Percentiles rank a stretch among this genome's conserved stretches.
phyloP scores from a whole-genome alignment of 352 stramenopile species.

The Thraustotheca clavata region DNA sequence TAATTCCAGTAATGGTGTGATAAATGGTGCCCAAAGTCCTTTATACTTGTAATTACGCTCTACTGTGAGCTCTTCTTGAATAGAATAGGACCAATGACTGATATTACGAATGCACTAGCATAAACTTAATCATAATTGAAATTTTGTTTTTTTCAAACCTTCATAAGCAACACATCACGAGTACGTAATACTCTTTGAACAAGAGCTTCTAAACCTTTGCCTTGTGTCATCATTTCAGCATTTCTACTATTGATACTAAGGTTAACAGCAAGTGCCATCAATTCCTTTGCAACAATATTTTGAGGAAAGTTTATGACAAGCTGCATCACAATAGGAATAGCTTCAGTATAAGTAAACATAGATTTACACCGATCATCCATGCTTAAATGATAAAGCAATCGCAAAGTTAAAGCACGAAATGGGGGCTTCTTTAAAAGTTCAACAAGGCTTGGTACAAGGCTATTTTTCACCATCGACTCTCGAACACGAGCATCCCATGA shows the following conservation, averaged over 20 bases:
- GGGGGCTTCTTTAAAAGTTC: conserved; percentile 89
- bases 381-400: conserved; percentile 93
- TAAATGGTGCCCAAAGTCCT: conserved; percentile 87
- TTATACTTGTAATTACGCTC: conserved; percentile 88
- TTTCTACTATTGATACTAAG: conserved; percentile 87
- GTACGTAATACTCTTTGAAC: conserved; percentile 84
- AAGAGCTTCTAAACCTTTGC: conserved; percentile 82
- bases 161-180: conserved; percentile 89
- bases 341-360: conserved; percentile 93
- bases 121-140: background rate
- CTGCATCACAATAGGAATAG: conserved; percentile 91
- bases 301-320: conserved; percentile 92
- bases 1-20: conserved; percentile 85
- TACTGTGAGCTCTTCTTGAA: conserved; percentile 81
- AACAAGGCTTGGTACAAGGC: conserved; percentile 88
- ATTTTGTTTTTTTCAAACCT: conserved; percentile 38
- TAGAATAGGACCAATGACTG: conserved; percentile 84
- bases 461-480: conserved; percentile 81
- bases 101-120: conserved; percentile 72
- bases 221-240: conserved; percentile 86
- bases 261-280: conserved; percentile 92
- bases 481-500: conserved; percentile 86
- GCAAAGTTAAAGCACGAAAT: conserved; percentile 79
- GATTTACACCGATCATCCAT: conserved; percentile 92
- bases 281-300: conserved; percentile 87